Evolutionary conservation across 805 yeast species (phyloP).

Genomic region (Pichia sporocuriosa): DNA sequence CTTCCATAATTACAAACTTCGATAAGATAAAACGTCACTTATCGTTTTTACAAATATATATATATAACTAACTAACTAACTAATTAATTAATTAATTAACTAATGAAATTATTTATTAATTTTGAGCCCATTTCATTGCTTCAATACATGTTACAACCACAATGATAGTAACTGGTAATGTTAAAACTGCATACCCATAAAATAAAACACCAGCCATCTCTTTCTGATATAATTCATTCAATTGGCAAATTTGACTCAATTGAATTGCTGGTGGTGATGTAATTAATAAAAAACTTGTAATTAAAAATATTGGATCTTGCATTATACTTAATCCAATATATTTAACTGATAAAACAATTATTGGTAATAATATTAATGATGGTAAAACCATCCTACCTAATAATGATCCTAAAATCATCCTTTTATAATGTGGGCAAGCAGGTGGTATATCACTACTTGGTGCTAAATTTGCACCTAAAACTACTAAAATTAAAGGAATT

Average conservation of each 20-base stretch:
- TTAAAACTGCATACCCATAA: constrained; percentile 74
- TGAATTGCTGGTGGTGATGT: constrained; percentile 83
- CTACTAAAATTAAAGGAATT: constrained; percentile 68
- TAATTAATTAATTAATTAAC: neutral
- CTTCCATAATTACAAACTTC: no score
- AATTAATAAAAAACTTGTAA: constrained; percentile 69
- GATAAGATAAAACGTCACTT: no score
- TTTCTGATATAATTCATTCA: constrained; percentile 66
- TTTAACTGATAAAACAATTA: constrained; percentile 59
- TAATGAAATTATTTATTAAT: neutral
- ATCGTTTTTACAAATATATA: no score
- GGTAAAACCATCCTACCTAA: constrained; percentile 76
- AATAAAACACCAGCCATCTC: constrained; percentile 80
- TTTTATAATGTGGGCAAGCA: constrained; percentile 53
- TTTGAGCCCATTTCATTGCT: constrained; percentile 35
- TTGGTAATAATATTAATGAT: constrained; percentile 57
- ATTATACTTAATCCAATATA: constrained; percentile 58
- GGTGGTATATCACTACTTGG: constrained; percentile 66
- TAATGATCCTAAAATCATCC: constrained; percentile 61
- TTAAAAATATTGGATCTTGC: constrained; percentile 75
- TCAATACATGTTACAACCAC: constrained; percentile 64
- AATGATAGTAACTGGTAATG: constrained; percentile 68
- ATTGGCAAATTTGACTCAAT: constrained; percentile 71
- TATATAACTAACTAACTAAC: neutral
- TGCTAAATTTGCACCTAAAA: constrained; percentile 69